phyloP scores from a whole-genome alignment of 176 grass and related monocot species.

The Cocos nucifera region DNA sequence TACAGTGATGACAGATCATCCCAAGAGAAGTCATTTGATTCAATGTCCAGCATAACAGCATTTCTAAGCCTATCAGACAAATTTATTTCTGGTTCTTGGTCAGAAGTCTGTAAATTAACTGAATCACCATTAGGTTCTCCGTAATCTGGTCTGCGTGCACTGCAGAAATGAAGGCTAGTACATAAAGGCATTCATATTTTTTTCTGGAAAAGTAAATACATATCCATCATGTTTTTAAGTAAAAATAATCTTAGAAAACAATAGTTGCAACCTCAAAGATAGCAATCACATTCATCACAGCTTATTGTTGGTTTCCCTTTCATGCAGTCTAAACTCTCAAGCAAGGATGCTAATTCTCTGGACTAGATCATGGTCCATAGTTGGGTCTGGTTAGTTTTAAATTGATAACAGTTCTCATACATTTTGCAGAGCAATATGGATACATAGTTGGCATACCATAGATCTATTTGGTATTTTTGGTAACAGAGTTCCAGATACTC shows the following conservation, averaged over 20 bases:
- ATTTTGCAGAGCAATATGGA: no score
- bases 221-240: background rate
- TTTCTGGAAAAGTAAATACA: background rate
- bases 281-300: no score
- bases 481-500: no score
- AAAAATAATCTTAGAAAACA: background rate
- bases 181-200: background rate
- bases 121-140: conserved; percentile 23
- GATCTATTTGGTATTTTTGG: no score
- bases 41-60: conserved; percentile 74
- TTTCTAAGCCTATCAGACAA: conserved; percentile 75
- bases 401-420: no score
- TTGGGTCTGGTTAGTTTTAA: no score
- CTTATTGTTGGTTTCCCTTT: no score
- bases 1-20: conserved; percentile 60
- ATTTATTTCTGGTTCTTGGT: conserved; percentile 38
- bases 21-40: conserved; percentile 67
- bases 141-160: conserved; percentile 27
- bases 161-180: conserved; percentile 23
- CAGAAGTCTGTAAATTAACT: conserved; percentile 13
- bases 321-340: no score
- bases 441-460: no score
- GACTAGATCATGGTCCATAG: no score
- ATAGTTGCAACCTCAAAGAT: background rate
- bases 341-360: no score